A percentile compares a stretch with the other conserved stretches of the same genome.
phyloP scores from a whole-genome alignment of 2,329 filamentous ascomycete genomes.

The Epichloe uncinata region DNA sequence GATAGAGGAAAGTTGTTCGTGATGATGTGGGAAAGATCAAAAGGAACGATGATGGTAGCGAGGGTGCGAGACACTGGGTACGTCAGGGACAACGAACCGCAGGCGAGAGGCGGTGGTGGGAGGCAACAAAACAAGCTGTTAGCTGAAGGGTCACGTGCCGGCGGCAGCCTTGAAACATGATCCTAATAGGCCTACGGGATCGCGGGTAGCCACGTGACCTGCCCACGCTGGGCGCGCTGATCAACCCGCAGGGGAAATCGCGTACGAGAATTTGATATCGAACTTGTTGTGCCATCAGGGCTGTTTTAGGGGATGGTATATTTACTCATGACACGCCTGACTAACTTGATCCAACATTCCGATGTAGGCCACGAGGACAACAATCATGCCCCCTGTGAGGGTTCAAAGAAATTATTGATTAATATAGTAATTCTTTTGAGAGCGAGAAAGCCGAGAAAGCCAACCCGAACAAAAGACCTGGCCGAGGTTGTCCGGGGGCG shows the following conservation, averaged over 20 bases:
- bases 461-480: slow-evolving; percentile 12
- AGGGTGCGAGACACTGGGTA: slow-evolving; percentile 16
- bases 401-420: slow-evolving; percentile 13
- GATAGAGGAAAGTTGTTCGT: slow-evolving; percentile 11
- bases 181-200: no score
- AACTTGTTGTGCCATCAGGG: no score
- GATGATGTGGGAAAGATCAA: slow-evolving; percentile 15
- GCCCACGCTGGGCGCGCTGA: no score
- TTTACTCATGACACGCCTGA: no score
- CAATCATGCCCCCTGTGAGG: neutral
- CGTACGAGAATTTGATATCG: no score
- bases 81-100: slow-evolving; percentile 20
- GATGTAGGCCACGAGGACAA: no score
- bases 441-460: slow-evolving; percentile 19
- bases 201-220: no score
- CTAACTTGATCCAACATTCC: no score
- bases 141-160: slow-evolving; percentile 17
- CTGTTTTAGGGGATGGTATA: no score
- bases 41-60: slow-evolving; percentile 12
- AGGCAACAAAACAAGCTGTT: slow-evolving; percentile 13
- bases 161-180: neutral
- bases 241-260: no score
- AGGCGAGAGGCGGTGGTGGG: slow-evolving; percentile 8
- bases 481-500: slow-evolving; percentile 11
- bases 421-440: slow-evolving; percentile 18